Evolutionary conservation across 2,329 filamentous ascomycete genomes (phyloP).

Genomic region (Akanthomyces lecanii): DNA sequence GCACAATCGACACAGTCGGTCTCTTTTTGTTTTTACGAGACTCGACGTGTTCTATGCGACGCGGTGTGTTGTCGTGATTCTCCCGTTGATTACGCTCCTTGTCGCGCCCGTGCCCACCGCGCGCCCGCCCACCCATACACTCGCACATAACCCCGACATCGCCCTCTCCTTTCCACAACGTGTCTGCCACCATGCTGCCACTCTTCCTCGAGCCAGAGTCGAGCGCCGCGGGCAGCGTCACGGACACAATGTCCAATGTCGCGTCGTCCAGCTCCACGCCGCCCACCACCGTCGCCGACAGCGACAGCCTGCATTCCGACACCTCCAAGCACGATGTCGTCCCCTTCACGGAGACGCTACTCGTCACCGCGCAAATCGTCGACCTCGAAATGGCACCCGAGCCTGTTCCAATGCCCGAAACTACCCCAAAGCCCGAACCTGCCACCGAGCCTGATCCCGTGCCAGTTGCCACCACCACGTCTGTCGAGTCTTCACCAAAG

Average conservation of each 20-base stretch:
- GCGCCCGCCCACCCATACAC: not conserved
- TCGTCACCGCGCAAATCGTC: slow-evolving; percentile 19
- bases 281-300: slow-evolving; percentile 59
- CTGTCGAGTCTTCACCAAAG: not conserved
- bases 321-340: slow-evolving; percentile 36
- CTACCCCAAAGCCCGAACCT: not conserved
- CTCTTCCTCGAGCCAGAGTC: slow-evolving; percentile 29
- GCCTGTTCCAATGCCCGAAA: slow-evolving; percentile 20
- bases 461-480: slow-evolving; percentile 22
- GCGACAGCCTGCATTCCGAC: slow-evolving; percentile 51
- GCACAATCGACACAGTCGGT: not conserved
- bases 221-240: slow-evolving; percentile 28
- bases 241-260: slow-evolving; percentile 46
- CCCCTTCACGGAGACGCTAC: slow-evolving; percentile 22
- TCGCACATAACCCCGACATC: not conserved
- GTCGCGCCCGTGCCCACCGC: slow-evolving; percentile 7
- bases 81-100: not conserved
- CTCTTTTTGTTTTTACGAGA: not conserved
- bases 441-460: slow-evolving; percentile 26
- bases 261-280: slow-evolving; percentile 60
- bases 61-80: slow-evolving; percentile 4
- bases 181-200: slow-evolving; percentile 25
- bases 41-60: slow-evolving; percentile 9
- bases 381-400: slow-evolving; percentile 24
- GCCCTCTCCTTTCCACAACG: not conserved